Conservation (phyloP, 1,284 basidiomycete species). For the Crepidotus sp. region DNA sequence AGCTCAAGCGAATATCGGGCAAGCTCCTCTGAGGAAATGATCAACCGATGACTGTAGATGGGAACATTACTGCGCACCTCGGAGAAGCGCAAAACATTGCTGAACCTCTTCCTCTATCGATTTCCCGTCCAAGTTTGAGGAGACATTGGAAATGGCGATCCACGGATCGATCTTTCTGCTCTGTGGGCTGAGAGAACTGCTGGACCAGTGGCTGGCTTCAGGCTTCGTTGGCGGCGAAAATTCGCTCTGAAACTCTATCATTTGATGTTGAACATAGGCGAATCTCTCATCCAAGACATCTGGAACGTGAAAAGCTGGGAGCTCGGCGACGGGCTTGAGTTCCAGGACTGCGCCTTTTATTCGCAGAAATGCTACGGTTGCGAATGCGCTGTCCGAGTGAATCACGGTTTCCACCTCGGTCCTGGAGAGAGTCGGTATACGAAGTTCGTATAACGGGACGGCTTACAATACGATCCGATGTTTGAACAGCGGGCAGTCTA, state of each 20-base stretch:
- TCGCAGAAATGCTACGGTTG: slow-evolving; percentile 82
- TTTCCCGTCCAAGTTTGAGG: slow-evolving; percentile 1
- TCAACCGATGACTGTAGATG: background rate
- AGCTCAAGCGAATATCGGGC: slow-evolving; percentile 39
- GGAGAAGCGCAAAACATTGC: slow-evolving; percentile 48
- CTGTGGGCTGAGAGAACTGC: background rate
- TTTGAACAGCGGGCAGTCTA: slow-evolving; percentile 88
- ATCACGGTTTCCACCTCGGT: slow-evolving; percentile 62
- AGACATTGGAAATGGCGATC: slow-evolving; percentile 51
- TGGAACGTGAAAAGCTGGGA: slow-evolving; percentile 30
- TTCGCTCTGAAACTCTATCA: background rate
- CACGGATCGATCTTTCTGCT: slow-evolving; percentile 21
- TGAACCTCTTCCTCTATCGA: slow-evolving; percentile 56
- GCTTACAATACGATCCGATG: slow-evolving; percentile 64
- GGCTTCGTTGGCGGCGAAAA: background rate
- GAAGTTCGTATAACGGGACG: slow-evolving; percentile 6
- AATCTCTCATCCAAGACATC: slow-evolving; percentile 43
- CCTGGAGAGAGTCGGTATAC: slow-evolving; percentile 28
- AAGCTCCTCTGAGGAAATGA: slow-evolving; percentile 39
- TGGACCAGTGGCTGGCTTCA: background rate
- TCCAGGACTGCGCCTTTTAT: slow-evolving; percentile 61
- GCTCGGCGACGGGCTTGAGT: slow-evolving; percentile 32
- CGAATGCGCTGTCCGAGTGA: slow-evolving; percentile 67
- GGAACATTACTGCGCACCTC: slow-evolving; percentile 34
- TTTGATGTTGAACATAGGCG: slow-evolving; percentile 4